Conservation (phyloP, 2,329 filamentous ascomycete species). For the Cercospora janseana region DNA sequence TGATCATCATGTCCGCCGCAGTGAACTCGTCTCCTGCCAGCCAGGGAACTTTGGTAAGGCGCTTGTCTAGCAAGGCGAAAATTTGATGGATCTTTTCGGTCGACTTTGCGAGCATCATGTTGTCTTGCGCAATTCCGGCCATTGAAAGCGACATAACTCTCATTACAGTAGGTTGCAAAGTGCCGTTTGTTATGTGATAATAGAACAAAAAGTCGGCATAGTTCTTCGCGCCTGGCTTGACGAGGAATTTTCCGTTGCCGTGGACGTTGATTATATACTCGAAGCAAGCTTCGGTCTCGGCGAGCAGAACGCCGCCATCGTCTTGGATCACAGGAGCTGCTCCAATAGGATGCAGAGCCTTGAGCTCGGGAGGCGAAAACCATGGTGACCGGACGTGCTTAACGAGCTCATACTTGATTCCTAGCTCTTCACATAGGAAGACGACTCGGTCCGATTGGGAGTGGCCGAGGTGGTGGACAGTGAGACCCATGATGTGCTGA, state of each 20-base stretch:
- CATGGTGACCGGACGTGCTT: constrained; percentile 49
- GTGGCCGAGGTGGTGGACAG: constrained; percentile 41
- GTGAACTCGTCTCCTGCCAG: constrained; percentile 63
- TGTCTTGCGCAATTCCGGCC: constrained; percentile 32
- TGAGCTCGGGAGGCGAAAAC: constrained; percentile 33
- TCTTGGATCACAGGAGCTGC: constrained; percentile 60
- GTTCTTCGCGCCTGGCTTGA: constrained; percentile 47
- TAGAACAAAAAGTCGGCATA: constrained; percentile 65
- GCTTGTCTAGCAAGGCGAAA: constrained; percentile 50
- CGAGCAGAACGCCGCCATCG: constrained; percentile 48
- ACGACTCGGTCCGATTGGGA: constrained; percentile 64
- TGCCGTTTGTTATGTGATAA: constrained; percentile 47
- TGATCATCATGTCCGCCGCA: constrained; percentile 63
- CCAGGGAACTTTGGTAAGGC: constrained; percentile 52
- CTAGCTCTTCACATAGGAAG: constrained; percentile 65
- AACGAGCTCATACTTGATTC: constrained; percentile 53
- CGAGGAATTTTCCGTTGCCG: constrained; percentile 50
- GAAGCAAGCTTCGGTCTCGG: constrained; percentile 59
- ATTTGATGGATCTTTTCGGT: constrained; percentile 40
- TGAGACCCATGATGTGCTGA: constrained; percentile 36
- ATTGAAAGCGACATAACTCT: constrained; percentile 33
- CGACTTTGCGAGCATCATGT: constrained; percentile 35
- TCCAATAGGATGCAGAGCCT: constrained; percentile 46
- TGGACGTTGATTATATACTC: constrained; percentile 62
- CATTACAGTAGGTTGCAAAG: constrained; percentile 41